Conservation (phyloP, 352 stramenopile genomes). For the Phytophthora sp. region DNA sequence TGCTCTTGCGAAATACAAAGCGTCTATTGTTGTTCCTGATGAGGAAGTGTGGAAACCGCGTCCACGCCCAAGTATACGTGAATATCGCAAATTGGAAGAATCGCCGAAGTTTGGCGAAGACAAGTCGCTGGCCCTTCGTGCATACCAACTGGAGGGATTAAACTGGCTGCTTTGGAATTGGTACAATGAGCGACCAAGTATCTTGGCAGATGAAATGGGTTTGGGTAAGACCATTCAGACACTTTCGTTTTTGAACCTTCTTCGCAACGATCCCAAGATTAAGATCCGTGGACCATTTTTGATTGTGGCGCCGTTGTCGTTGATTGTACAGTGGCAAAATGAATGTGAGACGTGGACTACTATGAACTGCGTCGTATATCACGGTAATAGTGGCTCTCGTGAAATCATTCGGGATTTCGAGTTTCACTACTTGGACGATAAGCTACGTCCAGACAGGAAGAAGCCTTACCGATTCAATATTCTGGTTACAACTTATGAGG, state of each 20-base stretch:
- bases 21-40: conserved; percentile 59
- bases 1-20: conserved; percentile 78
- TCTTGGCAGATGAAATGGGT: conserved; percentile 92
- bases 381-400: conserved; percentile 94
- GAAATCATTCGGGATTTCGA: conserved; percentile 96
- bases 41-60: conserved; percentile 63
- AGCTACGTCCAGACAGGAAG: conserved; percentile 79
- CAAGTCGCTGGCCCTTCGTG: conserved; percentile 70
- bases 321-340: conserved; percentile 99
- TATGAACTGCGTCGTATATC: conserved; percentile 99
- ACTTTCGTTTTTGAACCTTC: conserved; percentile 93
- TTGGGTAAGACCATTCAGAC: conserved; percentile 95
- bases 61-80: conserved; percentile 73
- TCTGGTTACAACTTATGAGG: conserved; percentile 91
- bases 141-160: conserved; percentile 88
- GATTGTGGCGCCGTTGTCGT: conserved; percentile 98
- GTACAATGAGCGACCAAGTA: conserved; percentile 89
- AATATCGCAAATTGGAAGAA: conserved; percentile 88
- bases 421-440: conserved; percentile 89
- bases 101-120: conserved; percentile 81
- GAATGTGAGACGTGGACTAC: conserved; percentile 99
- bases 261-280: conserved; percentile 91
- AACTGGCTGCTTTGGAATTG: conserved; percentile 93
- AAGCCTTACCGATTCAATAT: conserved; percentile 91
- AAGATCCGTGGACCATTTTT: conserved; percentile 96